Percentiles rank a stretch among this genome's conserved stretches.
Conservation (phyloP, 2,329 filamentous ascomycete genomes). For the Diaporthe citri region DNA sequence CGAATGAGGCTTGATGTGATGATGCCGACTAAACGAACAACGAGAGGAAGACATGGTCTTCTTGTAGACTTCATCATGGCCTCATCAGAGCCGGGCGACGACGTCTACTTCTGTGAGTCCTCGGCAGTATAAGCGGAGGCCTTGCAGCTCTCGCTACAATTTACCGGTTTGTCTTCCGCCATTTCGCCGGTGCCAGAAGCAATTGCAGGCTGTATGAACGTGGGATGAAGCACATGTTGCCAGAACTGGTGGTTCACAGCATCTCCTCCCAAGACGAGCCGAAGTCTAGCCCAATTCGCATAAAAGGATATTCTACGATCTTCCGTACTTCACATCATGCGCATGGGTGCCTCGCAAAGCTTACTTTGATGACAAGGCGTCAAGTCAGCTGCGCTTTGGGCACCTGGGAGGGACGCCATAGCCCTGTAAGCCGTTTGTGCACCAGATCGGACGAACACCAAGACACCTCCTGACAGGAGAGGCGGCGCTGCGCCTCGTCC, state of each 20-base stretch:
- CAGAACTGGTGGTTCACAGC: not conserved
- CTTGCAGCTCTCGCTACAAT: not conserved
- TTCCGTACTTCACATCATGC: not conserved
- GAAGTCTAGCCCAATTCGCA: constrained; percentile 4
- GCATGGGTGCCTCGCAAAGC: constrained; percentile 10
- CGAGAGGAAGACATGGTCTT: not conserved
- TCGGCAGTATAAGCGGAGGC: not conserved
- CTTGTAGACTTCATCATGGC: constrained; percentile 5
- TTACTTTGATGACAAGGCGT: not conserved
- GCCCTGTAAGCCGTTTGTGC: constrained; percentile 11
- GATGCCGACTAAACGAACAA: not conserved
- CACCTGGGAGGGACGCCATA: not conserved
- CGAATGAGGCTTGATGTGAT: not conserved
- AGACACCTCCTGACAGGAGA: not conserved
- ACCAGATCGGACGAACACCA: constrained; percentile 7
- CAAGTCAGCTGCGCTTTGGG: constrained; percentile 10
- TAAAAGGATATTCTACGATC: not conserved
- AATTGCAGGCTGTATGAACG: not conserved
- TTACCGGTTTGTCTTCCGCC: not conserved
- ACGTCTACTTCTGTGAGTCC: not conserved
- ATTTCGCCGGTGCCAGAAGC: constrained; percentile 6
- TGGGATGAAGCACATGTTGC: constrained; percentile 23
- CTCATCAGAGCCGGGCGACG: not conserved
- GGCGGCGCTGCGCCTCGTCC: not conserved
- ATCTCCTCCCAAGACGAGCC: not conserved